Base-by-base conservation (phyloP, 148 eudicot species). In the Arctostaphylos glauca region DNA sequence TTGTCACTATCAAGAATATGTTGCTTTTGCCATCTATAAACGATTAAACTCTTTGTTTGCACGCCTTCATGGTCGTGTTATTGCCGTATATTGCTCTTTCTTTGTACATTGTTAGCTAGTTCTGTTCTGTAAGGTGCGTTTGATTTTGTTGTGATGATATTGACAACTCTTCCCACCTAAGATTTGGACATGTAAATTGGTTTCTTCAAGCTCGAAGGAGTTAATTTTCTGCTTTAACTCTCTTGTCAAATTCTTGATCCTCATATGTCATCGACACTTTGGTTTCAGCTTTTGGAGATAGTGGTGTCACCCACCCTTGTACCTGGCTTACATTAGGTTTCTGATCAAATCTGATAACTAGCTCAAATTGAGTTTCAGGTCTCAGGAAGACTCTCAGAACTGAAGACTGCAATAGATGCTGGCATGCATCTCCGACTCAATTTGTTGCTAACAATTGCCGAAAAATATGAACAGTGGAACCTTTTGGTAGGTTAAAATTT, bases 381-480 rank as follows among this genome's bases (percentile, higher is more conserved):
- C 74, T 91, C 99, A 52, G 92, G 91, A 76, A 94, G 89, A 84
- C 84, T 94, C 10, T 86, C 94, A 38, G 99, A 96, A 86, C 90
- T 96, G 58, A 94, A 90, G 86, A 93, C 94, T 80, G 92, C 99
- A 38, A 84, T 96, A 81, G 99, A 96, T 84, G 88, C 93, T 82
- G 99, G 99, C 81, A 82, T 86, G 60, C 74, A 89, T 74, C 98
- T 90, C 80, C 97, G 94, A 78, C 91, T 84, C 72, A 93, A 91
- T 86, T 81, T 96, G 49, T 85, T 96, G 80, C 92, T 89, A 86
- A 89, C 91, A 56, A 92, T 96, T 86, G 95, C 92, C 76, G 94
- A 93, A 84, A 90, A 92, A 83, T 93, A 84, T 82, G 98, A 94
- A 84, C 92, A 86, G 54, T 96, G 99, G 99, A 91, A 89, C 87